Evolutionary conservation across 2,329 filamentous ascomycete genomes (phyloP).

Genomic region (Ophiostoma angusticollis): DNA sequence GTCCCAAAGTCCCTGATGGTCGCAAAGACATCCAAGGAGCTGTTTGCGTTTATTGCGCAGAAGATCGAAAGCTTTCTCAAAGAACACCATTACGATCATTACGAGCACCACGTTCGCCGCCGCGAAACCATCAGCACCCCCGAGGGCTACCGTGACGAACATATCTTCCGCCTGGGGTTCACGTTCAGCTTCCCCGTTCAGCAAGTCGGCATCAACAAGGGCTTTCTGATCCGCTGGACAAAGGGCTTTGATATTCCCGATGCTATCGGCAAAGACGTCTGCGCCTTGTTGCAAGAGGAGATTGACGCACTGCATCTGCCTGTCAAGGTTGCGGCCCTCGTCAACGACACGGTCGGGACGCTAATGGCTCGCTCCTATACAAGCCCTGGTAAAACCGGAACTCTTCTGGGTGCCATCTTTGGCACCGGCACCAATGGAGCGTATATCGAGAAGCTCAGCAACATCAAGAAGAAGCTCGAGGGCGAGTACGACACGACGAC

Average conservation of each 20-base stretch:
- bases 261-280: slow-evolving; percentile 87
- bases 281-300: slow-evolving; percentile 74
- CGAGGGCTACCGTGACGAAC: slow-evolving; percentile 52
- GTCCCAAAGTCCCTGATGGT: slow-evolving; percentile 87
- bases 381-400: slow-evolving; percentile 72
- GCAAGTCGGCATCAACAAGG: slow-evolving; percentile 90
- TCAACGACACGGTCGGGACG: slow-evolving; percentile 96
- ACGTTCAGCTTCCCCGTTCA: slow-evolving; percentile 97
- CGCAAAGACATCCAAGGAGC: slow-evolving; percentile 69
- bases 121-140: slow-evolving; percentile 47
- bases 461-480: slow-evolving; percentile 64
- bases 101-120: slow-evolving; percentile 54
- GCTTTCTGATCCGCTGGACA: slow-evolving; percentile 89
- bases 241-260: slow-evolving; percentile 98
- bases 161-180: slow-evolving; percentile 90
- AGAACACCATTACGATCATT: slow-evolving; percentile 79
- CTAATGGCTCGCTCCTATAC: slow-evolving; percentile 97
- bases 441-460: slow-evolving; percentile 82
- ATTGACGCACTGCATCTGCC: slow-evolving; percentile 79
- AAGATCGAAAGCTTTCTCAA: slow-evolving; percentile 84
- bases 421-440: slow-evolving; percentile 96
- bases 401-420: slow-evolving; percentile 91
- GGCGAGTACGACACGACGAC: slow-evolving; percentile 66
- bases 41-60: slow-evolving; percentile 85
- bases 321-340: slow-evolving; percentile 86